Conservation (phyloP, 2,329 filamentous ascomycete species). For the Cordyceps javanica region DNA sequence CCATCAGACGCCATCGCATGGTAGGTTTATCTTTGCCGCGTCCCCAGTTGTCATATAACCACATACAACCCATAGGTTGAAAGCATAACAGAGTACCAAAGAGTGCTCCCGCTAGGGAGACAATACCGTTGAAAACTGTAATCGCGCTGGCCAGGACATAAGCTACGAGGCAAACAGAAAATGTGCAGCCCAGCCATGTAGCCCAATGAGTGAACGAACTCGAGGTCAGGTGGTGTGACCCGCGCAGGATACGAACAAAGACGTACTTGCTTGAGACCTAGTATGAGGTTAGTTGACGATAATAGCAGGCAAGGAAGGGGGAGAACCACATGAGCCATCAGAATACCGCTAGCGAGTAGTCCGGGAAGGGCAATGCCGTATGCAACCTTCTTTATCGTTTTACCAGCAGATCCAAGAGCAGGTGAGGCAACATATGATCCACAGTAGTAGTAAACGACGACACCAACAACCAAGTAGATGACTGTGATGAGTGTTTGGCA, state of each 20-base stretch:
- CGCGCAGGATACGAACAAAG: not conserved
- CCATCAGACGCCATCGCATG: constrained; percentile 16
- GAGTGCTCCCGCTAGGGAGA: not conserved
- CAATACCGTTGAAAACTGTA: not conserved
- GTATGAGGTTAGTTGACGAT: not conserved
- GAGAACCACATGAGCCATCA: no score
- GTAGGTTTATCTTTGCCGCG: constrained; percentile 16
- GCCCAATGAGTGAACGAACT: not conserved
- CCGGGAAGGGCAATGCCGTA: constrained; percentile 35
- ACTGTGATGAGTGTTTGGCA: constrained; percentile 14
- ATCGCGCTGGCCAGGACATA: not conserved
- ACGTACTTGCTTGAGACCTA: not conserved
- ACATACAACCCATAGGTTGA: constrained; percentile 29
- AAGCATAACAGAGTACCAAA: not conserved
- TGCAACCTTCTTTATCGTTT: constrained; percentile 34
- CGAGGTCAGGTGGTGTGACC: not conserved
- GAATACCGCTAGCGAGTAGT: constrained; percentile 9
- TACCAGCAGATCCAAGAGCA: constrained; percentile 39
- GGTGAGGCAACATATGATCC: constrained; percentile 41
- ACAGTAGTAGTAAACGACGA: constrained; percentile 40
- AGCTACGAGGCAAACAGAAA: not conserved
- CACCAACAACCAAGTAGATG: constrained; percentile 27
- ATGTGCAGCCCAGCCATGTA: not conserved
- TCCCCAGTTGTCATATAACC: constrained; percentile 35
- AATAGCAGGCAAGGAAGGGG: not conserved